Evolutionary conservation across 2,329 filamentous ascomycete genomes (phyloP), one percentile per base, ranked within the genome.

Genomic region (Botrytis fabae): DNA sequence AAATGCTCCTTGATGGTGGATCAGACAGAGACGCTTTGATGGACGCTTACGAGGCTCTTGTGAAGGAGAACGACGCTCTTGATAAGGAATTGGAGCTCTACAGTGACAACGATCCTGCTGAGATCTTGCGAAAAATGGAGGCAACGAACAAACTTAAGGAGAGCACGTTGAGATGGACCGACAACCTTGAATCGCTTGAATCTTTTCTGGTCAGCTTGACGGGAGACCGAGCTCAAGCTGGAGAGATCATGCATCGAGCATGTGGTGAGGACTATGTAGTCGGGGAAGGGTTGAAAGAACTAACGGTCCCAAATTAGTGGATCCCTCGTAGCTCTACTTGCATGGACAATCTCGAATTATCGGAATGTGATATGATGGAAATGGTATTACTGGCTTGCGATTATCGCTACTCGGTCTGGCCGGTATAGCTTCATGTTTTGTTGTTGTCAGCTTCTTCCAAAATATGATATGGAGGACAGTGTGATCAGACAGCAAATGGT

Each of bases 181-280:
- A 81, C 66, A 79, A 80, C 64, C 77, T 81, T 48, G 79, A 81
- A 60, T 75, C 75, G 14, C 28, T 81, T 64, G 78, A 80, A 62
- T 76, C 75, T 9, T 79, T 77, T 60, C 74, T 82, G n/a, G 44
- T 70, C 40, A 74, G 69, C 22, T 72, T 79, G 42, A 75, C 74
- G 5, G 74, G 75, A 25, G 83, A 85, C 75, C 78, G 81, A 62
- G 83, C 82, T 74, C 75, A 77, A 32, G 76, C 84, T 69, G 72
- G 75, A 40, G 74, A 74, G 20, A 75, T 84, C 20, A 83, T 84
- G 78, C 78, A 78, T 73, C 74, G 75, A 51, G 79, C 80, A 35
- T 88, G 87, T 73, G 84, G 83, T 4, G 83, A 84, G 32, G 85
- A 87, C 76, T 86, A 82, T 75, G 82, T 84, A 54, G 81, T 85